These are phyloP conservation scores for Bruguiera gymnorhiza DNA, from an alignment of 345 rosid genomes.

Conservation along the genomic window DNA sequence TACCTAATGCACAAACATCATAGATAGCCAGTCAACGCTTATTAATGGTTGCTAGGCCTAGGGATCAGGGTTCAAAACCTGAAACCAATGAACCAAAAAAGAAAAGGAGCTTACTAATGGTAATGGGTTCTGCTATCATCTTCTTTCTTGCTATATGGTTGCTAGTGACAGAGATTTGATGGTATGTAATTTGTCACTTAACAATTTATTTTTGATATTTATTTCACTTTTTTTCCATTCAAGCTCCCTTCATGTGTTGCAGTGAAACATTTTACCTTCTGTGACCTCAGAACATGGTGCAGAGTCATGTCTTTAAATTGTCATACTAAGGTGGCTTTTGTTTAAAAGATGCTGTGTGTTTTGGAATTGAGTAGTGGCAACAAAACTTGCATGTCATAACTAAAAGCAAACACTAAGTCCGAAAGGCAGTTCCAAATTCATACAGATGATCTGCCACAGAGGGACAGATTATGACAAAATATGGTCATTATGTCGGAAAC, in stretches of 20 bases:
- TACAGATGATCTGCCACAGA: neutral
- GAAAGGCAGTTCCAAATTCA: neutral
- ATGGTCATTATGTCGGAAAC: neutral
- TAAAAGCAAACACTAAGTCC: too few species aligned
- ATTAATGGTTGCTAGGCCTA: neutral
- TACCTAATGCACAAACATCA: conserved; percentile 42
- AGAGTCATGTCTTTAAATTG: neutral
- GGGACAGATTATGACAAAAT: neutral
- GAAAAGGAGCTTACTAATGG: too few species aligned
- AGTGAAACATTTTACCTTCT: neutral
- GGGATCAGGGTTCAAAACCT: too few species aligned
- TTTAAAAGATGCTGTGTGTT: neutral
- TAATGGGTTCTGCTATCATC: neutral
- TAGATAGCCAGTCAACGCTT: neutral
- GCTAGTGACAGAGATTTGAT: neutral
- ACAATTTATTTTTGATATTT: too few species aligned
- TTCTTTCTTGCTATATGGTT: neutral
- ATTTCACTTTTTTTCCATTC: neutral
- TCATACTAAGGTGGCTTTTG: neutral
- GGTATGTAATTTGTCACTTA: neutral
- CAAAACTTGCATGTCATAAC: too few species aligned
- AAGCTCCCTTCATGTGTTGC: neutral
- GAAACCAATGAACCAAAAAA: too few species aligned
- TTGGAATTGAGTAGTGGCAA: too few species aligned
- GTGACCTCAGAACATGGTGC: neutral